phyloP scores from a whole-genome alignment of 1,284 basidiomycete genomes.

The Microbotryomycetes sp. region DNA sequence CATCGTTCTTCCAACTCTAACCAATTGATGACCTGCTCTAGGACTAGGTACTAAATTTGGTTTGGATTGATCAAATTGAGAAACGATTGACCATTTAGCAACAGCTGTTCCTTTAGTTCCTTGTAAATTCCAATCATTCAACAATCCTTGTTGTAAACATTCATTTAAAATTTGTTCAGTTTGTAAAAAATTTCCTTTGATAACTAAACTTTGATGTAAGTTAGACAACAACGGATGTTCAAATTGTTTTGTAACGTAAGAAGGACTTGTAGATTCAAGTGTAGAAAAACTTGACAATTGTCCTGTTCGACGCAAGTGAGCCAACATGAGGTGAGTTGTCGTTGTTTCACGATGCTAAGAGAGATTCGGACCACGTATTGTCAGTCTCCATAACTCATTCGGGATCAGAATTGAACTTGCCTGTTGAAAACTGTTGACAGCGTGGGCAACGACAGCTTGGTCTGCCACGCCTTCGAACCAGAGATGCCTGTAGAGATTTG shows the following conservation, averaged over 20 bases:
- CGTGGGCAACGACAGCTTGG: no score
- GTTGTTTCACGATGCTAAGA: constrained; percentile 35
- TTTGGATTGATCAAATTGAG: constrained; percentile 11
- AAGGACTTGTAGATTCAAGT: constrained; percentile 8
- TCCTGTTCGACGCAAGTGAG: constrained; percentile 40
- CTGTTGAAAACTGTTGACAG: no score
- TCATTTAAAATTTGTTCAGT: constrained; percentile 38
- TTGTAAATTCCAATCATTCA: constrained; percentile 22
- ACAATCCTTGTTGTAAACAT: constrained; percentile 24
- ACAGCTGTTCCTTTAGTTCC: not conserved
- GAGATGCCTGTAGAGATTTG: constrained; percentile 39
- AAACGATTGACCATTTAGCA: not conserved
- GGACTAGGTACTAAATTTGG: constrained; percentile 28
- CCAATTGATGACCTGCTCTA: constrained; percentile 42
- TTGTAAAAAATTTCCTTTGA: constrained; percentile 34
- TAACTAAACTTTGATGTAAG: constrained; percentile 39
- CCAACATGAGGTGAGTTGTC: constrained; percentile 39
- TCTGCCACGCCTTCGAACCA: constrained; percentile 39
- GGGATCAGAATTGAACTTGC: no score
- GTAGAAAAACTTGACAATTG: constrained; percentile 36
- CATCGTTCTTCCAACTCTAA: constrained; percentile 37
- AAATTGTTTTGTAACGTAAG: constrained; percentile 20
- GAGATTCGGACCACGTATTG: not conserved
- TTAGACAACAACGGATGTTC: constrained; percentile 40
- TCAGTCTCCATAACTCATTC: not conserved